phyloP scores from a whole-genome alignment of 1,284 basidiomycete species.

The Wallemia hederae region DNA sequence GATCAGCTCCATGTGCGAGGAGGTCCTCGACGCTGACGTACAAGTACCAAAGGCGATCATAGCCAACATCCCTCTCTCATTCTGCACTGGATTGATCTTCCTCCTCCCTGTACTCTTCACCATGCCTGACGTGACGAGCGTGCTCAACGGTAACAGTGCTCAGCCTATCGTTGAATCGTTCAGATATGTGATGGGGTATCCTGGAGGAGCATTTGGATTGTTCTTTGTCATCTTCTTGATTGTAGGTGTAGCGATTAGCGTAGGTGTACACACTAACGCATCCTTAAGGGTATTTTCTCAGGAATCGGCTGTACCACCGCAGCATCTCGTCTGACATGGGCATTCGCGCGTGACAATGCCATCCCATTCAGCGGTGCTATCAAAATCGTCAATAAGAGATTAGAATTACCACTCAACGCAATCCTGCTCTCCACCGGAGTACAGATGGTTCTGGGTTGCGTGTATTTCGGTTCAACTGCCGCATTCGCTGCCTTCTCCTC shows the following conservation, averaged over 20 bases:
- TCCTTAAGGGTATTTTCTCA: conserved; percentile 21
- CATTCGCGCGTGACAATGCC: conserved; percentile 20
- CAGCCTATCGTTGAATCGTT: conserved; percentile 21
- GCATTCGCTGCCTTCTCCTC: conserved; percentile 14
- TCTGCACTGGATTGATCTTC: conserved; percentile 11
- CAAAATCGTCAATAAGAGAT: conserved; percentile 16
- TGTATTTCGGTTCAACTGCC: conserved; percentile 15
- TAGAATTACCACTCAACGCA: conserved; percentile 17
- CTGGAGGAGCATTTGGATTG: conserved; percentile 19
- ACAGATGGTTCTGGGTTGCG: conserved; percentile 17
- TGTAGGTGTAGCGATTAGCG: conserved; percentile 1
- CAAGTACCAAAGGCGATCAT: conserved; percentile 12
- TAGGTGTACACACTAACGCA: conserved; percentile 5
- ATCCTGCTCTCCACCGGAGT: conserved; percentile 18
- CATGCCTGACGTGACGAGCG: conserved; percentile 16
- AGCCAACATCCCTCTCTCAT: conserved; percentile 11
- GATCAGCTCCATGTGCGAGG: conserved; percentile 18
- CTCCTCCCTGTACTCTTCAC: conserved; percentile 21
- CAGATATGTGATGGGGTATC: conserved; percentile 17
- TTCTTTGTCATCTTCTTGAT: conserved; percentile 15
- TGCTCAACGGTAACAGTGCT: conserved; percentile 17
- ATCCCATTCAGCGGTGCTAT: conserved; percentile 17
- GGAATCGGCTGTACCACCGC: conserved; percentile 20
- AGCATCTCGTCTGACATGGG: conserved; percentile 19
- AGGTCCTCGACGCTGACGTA: conserved; percentile 11